These are phyloP conservation scores for Fusarium neocosmosporiellum DNA, from an alignment of 2,329 filamentous ascomycete species.

Conservation along the genomic window DNA sequence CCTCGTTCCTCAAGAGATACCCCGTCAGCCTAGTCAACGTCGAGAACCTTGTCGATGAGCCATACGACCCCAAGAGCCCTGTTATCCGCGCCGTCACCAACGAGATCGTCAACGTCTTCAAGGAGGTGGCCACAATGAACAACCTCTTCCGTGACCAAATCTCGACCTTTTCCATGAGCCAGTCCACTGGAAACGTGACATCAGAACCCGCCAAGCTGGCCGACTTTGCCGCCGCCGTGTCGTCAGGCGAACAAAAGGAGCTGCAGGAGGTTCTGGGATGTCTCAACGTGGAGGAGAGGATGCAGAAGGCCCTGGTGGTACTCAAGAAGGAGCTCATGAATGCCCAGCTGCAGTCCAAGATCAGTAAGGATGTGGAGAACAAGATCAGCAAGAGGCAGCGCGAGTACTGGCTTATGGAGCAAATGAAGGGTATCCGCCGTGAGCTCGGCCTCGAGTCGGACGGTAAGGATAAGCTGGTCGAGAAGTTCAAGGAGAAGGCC, in stretches of 20 bases:
- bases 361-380: slow-evolving; percentile 95
- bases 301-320: slow-evolving; percentile 91
- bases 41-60: slow-evolving; percentile 89
- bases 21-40: slow-evolving; percentile 95
- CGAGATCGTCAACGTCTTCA: slow-evolving; percentile 99
- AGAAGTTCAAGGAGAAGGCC: slow-evolving; percentile 97
- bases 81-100: slow-evolving; percentile 93
- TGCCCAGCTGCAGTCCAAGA: slow-evolving; percentile 95
- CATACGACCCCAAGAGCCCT: slow-evolving; percentile 88
- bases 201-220: slow-evolving; percentile 95
- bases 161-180: slow-evolving; percentile 95
- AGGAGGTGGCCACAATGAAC: slow-evolving; percentile 94
- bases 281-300: slow-evolving; percentile 89
- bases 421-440: slow-evolving; percentile 98
- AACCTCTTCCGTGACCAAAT: slow-evolving; percentile 97
- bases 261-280: slow-evolving; percentile 91
- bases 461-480: slow-evolving; percentile 97
- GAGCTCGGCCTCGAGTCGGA: slow-evolving; percentile 97
- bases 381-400: slow-evolving; percentile 98
- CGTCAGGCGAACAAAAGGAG: slow-evolving; percentile 91
- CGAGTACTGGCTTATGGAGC: slow-evolving; percentile 99
- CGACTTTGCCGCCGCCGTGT: slow-evolving; percentile 96
- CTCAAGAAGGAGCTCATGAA: slow-evolving; percentile 99
- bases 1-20: slow-evolving; percentile 90
- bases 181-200: slow-evolving; percentile 93